Evolutionary conservation across 495 filamentous ascomycete species (phyloP).

Genomic region (Cenococcum geophilum): DNA sequence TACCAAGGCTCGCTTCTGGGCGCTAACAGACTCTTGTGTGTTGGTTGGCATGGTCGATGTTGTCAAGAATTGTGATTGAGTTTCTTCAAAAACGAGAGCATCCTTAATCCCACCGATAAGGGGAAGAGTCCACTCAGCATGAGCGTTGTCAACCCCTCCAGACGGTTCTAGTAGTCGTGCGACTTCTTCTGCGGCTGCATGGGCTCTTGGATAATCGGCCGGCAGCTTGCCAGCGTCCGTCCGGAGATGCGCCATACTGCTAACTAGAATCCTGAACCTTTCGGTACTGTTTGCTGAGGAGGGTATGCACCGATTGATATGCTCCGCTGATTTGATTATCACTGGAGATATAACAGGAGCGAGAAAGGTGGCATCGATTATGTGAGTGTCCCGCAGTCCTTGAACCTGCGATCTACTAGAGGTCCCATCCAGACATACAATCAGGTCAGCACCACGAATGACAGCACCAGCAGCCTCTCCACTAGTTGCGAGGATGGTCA

Average conservation of each 20-base stretch:
- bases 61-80: background rate
- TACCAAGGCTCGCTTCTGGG: slow-evolving; percentile 3
- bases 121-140: slow-evolving; percentile 16
- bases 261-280: slow-evolving; percentile 27
- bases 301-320: slow-evolving; percentile 18
- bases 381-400: slow-evolving; percentile 11
- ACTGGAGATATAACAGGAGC: slow-evolving; percentile 20
- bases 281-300: slow-evolving; percentile 2
- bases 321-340: slow-evolving; percentile 16
- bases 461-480: slow-evolving; percentile 4
- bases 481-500: slow-evolving; percentile 15
- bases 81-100: slow-evolving; percentile 10
- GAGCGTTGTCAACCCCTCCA: background rate
- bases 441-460: slow-evolving; percentile 11
- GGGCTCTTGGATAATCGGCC: slow-evolving; percentile 5
- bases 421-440: slow-evolving; percentile 21
- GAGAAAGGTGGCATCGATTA: background rate
- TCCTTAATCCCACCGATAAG: slow-evolving; percentile 24
- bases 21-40: background rate
- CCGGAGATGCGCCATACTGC: slow-evolving; percentile 12
- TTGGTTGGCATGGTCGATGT: background rate
- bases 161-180: slow-evolving; percentile 7
- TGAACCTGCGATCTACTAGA: slow-evolving; percentile 12
- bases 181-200: slow-evolving; percentile 13
- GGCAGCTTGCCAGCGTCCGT: slow-evolving; percentile 8